Conservation (phyloP, 495 filamentous ascomycete genomes). For the Bathelium albidoporum region DNA sequence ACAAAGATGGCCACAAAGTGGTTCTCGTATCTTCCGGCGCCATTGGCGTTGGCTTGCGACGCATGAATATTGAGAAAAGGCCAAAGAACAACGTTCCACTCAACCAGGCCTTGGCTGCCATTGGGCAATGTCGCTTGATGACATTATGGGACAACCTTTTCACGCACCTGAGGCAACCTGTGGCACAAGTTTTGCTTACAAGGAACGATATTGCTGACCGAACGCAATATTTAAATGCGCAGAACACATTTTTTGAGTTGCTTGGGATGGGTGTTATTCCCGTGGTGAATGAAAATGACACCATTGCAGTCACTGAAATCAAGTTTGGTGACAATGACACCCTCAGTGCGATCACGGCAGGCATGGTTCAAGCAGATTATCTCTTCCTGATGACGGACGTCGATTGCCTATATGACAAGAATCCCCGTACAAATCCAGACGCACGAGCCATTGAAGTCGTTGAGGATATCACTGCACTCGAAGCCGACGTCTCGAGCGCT, state of each 20-base stretch:
- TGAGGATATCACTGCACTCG: slow-evolving; percentile 73
- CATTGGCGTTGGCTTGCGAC: slow-evolving; percentile 80
- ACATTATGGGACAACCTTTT: slow-evolving; percentile 92
- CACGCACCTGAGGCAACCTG: slow-evolving; percentile 71
- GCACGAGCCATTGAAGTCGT: slow-evolving; percentile 87
- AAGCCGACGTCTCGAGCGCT: slow-evolving; percentile 82
- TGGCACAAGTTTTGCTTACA: slow-evolving; percentile 92
- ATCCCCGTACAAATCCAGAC: slow-evolving; percentile 73
- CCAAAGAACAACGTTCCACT: slow-evolving; percentile 72
- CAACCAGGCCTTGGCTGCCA: slow-evolving; percentile 87
- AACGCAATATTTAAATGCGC: slow-evolving; percentile 90
- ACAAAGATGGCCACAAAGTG: slow-evolving; percentile 84
- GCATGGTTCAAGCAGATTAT: slow-evolving; percentile 94
- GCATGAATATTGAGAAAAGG: slow-evolving; percentile 81
- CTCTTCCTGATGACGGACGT: slow-evolving; percentile 99
- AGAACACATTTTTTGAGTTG: slow-evolving; percentile 83
- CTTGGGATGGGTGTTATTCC: slow-evolving; percentile 94
- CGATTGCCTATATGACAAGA: slow-evolving; percentile 93
- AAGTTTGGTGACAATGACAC: slow-evolving; percentile 99
- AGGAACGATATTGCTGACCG: slow-evolving; percentile 95
- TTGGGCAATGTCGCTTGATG: slow-evolving; percentile 93
- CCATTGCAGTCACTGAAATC: slow-evolving; percentile 92
- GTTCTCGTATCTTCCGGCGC: slow-evolving; percentile 94
- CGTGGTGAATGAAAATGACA: slow-evolving; percentile 98
- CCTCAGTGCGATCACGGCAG: slow-evolving; percentile 88